These are phyloP conservation scores for Globisporangium lucens DNA, from an alignment of 352 stramenopile genomes.

Conservation along the genomic window DNA sequence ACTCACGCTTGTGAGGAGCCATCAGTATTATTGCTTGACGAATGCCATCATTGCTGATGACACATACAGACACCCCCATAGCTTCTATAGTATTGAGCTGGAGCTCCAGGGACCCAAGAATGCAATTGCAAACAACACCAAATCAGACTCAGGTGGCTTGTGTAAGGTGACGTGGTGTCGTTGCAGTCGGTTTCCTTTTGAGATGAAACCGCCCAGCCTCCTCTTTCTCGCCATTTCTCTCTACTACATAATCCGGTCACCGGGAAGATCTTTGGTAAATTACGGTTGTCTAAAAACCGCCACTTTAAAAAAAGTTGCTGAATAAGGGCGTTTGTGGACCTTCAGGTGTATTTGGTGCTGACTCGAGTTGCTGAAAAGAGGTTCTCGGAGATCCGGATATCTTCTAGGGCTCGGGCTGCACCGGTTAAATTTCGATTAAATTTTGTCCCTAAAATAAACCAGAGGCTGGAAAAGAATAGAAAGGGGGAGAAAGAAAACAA, in stretches of 20 bases:
- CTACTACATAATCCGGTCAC: neutral
- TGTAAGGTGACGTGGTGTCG: neutral
- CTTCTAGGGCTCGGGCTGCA: neutral
- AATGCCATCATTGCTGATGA: neutral
- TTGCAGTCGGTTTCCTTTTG: neutral
- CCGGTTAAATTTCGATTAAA: neutral
- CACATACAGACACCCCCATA: neutral
- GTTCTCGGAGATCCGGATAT: neutral
- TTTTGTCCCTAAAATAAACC: neutral
- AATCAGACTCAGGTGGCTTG: neutral
- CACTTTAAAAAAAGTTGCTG: neutral
- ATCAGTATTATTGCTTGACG: neutral
- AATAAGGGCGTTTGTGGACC: neutral
- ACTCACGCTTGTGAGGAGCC: neutral
- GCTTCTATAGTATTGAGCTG: neutral
- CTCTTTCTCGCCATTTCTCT: neutral
- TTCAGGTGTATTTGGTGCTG: neutral
- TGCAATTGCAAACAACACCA: neutral
- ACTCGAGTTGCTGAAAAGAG: neutral
- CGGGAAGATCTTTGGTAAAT: neutral
- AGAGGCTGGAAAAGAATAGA: constrained; percentile 4
- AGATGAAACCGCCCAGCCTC: neutral
- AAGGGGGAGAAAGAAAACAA: neutral
- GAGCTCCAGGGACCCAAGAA: neutral
- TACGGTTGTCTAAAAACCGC: neutral